Evolutionary conservation across 495 filamentous ascomycete species (phyloP).

Genomic region (Tricharina praecox): DNA sequence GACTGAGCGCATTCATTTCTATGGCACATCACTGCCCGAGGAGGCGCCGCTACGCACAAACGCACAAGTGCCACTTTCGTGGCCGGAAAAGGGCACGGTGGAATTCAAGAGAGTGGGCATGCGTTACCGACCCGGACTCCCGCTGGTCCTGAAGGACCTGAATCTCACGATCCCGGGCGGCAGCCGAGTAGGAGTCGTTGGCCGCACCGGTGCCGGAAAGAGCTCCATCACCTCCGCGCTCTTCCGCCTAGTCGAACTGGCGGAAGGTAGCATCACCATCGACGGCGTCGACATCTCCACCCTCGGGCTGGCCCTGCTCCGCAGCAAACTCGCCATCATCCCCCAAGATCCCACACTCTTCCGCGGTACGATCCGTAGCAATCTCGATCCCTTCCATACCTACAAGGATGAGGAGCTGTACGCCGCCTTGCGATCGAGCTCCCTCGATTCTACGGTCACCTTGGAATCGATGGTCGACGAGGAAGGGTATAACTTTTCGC

Average conservation of each 20-base stretch:
- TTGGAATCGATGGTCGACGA: constrained; percentile 79
- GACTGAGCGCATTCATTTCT: constrained; percentile 84
- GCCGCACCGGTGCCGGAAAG: constrained; percentile 87
- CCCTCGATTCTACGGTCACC: constrained; percentile 48
- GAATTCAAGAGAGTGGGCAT: constrained; percentile 72
- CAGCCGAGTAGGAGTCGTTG: constrained; percentile 84
- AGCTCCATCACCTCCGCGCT: constrained; percentile 85
- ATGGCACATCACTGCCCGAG: constrained; percentile 70
- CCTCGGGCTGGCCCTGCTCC: constrained; percentile 70
- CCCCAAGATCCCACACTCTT: constrained; percentile 94
- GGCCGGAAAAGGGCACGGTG: constrained; percentile 78
- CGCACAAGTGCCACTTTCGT: constrained; percentile 43
- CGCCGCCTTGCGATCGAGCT: constrained; percentile 66
- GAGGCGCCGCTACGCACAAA: constrained; percentile 63
- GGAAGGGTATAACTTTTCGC: constrained; percentile 85
- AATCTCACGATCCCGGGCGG: constrained; percentile 63
- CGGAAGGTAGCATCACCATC: constrained; percentile 67
- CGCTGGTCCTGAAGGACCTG: constrained; percentile 66
- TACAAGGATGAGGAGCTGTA: constrained; percentile 77
- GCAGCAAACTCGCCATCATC: constrained; percentile 81
- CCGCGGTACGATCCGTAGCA: constrained; percentile 73
- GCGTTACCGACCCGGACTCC: constrained; percentile 71
- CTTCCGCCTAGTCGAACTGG: constrained; percentile 78
- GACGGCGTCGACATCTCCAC: constrained; percentile 79
- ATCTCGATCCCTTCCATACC: constrained; percentile 83